Evolutionary conservation across 164 flowering plant genomes (phyloP).

Genomic region (Akebia trifoliata): DNA sequence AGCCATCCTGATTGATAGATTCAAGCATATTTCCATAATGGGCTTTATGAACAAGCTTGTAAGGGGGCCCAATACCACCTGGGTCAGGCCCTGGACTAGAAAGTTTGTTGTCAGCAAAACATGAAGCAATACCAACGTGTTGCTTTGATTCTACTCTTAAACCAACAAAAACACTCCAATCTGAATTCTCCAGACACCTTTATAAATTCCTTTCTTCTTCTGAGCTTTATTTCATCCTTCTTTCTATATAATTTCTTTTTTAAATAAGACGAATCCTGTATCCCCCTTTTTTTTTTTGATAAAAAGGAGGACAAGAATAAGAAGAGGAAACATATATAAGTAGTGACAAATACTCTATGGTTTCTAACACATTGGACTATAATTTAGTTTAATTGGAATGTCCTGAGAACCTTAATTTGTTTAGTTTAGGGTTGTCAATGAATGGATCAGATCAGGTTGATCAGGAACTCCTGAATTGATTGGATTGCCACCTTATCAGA

Average conservation of each 20-base stretch:
- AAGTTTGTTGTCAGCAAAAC: neutral
- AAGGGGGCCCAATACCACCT: no score
- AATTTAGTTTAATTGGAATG: neutral
- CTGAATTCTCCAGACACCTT: neutral
- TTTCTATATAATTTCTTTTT: neutral
- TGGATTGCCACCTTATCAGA: no score
- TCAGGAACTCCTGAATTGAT: no score
- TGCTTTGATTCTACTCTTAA: conserved; percentile 18
- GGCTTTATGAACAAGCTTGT: no score
- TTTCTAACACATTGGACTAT: neutral
- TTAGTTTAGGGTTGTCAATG: no score
- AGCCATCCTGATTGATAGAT: no score
- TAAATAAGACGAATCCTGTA: neutral
- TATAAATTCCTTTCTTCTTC: conserved; percentile 11
- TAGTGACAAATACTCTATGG: neutral
- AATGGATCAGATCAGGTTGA: no score
- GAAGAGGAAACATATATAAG: neutral
- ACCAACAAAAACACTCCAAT: neutral
- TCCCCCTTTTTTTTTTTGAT: neutral
- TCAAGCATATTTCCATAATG: no score
- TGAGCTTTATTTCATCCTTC: conserved; percentile 1
- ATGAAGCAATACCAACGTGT: neutral
- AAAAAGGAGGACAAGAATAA: neutral
- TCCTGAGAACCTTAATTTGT: no score
- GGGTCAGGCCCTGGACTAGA: no score